Evolutionary conservation across 1,139 yeast species (phyloP), one percentile per base, ranked within the genome.

Genomic region (Geotrichum reessii): DNA sequence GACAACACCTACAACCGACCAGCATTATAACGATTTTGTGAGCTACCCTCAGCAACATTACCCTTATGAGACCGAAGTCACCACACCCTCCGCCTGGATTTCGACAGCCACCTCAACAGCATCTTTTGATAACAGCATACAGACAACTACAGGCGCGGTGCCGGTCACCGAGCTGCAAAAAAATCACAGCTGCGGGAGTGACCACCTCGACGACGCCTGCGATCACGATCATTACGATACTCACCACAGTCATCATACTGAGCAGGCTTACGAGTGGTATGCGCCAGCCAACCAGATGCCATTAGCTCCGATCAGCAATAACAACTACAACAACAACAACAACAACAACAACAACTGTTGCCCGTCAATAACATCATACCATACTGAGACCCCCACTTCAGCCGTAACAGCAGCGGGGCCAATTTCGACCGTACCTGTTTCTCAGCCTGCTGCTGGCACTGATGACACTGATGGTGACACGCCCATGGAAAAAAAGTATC

Each of bases 401-500:
- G n/a, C 33, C 33, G n/a, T 11, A 9, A 3, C 22, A 12, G 37
- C 42, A 27, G 19, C 42, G 21, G 17, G 17, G n/a, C 27, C 52
- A 8, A 49, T 31, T 11, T 9, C 40, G 4, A 9, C 14, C 12
- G 14, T 31, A 31, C 12, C 40, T 9, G n/a, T 14, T 9, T 14
- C 40, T 31, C 40, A 14, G 40, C 40, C 50, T 9, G 52, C 22
- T 14, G 51, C 40, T 11, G 40, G 40, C 21, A 33, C n/a, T 14
- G 22, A n/a, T 9, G 52, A 31, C 27, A 49, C 52, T 47, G 21
- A n/a, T n/a, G n/a, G n/a, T n/a, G n/a, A 14, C 47, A 22, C 17
- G 25, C 47, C 22, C 47, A 19, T 55, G 42, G 64, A 65, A 53
- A 64, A 63, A 50, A 66, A 68, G 56, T 68, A 65, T 59, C 73